Evolutionary conservation across 2,329 filamentous ascomycete genomes (phyloP).

Genomic region (Alternaria ventricosa): DNA sequence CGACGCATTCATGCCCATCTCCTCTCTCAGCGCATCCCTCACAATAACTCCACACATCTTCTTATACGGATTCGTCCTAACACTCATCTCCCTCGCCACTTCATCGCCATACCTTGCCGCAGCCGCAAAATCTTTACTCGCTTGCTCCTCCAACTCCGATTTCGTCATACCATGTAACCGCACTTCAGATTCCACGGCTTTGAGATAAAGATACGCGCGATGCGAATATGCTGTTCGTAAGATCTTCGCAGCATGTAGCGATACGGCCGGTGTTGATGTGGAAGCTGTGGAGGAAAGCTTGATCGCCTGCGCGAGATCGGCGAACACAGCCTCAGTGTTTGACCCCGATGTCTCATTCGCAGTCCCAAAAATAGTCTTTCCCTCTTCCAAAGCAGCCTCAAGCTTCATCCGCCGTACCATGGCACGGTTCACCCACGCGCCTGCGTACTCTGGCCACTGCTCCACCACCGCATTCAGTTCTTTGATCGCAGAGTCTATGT

Average conservation of each 20-base stretch:
- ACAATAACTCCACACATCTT: constrained; percentile 69
- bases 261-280: constrained; percentile 58
- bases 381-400: constrained; percentile 20
- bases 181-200: constrained; percentile 47
- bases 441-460: constrained; percentile 70
- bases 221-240: constrained; percentile 76
- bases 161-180: constrained; percentile 43
- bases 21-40: constrained; percentile 64
- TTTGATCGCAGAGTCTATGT: constrained; percentile 26
- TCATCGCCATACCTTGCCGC: constrained; percentile 64
- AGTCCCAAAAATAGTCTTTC: constrained; percentile 22
- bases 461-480: constrained; percentile 64
- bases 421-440: constrained; percentile 75
- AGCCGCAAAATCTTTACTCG: constrained; percentile 61
- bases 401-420: constrained; percentile 69
- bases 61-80: constrained; percentile 67
- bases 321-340: constrained; percentile 33
- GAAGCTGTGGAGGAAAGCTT: constrained; percentile 55
- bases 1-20: constrained; percentile 35
- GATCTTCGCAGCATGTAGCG: constrained; percentile 68
- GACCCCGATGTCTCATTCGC: background rate
- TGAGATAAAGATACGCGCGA: constrained; percentile 58
- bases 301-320: constrained; percentile 58
- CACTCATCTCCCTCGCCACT: constrained; percentile 63
- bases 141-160: constrained; percentile 60